Base-by-base conservation (phyloP, 140 eudicot species). In the Ambrosia hybrid region DNA sequence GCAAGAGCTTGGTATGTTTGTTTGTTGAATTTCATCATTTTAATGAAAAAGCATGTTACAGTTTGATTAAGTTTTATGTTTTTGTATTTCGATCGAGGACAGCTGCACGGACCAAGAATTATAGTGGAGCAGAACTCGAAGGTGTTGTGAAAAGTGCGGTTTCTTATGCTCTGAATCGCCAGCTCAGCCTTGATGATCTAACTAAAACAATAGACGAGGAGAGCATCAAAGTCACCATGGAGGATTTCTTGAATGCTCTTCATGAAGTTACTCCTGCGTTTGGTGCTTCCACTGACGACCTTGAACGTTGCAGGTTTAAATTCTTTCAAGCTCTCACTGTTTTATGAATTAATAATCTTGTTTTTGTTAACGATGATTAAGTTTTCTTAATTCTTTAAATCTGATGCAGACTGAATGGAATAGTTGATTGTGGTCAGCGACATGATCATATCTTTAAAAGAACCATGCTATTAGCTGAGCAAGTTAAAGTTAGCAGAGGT, bases 111-210 rank as follows among this genome's bases (percentile, higher is more conserved):
- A 88, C 99, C 70, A 91, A 95, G 84, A 95, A 95, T 77, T 95
- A 83, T 67, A 95, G 99, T 77, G 99, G 99, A 16, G 99, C 99
- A 58, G 99, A 95, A 79, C 97, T 95, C 73, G 99, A 95, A 87
- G 99, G 99, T 81, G 97, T 95, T 65, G 99, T 91, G 64, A 95
- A 95, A 81, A 95, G 99, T 91, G 99, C 97, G 1, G 99, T 88
- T 21, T 95, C 99, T 49, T 95, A 78, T 81, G 99, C 99, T 45
- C 82, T 95, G 56, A 86, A 95, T 60, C 83, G 97, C 70, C 97
- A 95, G 81, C 82, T 95, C 71, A 91, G 83, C 77, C 87, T 88
- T 52, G 96, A 91, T 55, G 96, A 95, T 83, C 92, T 95, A 60
- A 88, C 92, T 3, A 88, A 95, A 73, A 85, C 88, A 9, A 90